phyloP scores from a whole-genome alignment of 2,329 filamentous ascomycete genomes.

The Endoconidiophora polonica region DNA sequence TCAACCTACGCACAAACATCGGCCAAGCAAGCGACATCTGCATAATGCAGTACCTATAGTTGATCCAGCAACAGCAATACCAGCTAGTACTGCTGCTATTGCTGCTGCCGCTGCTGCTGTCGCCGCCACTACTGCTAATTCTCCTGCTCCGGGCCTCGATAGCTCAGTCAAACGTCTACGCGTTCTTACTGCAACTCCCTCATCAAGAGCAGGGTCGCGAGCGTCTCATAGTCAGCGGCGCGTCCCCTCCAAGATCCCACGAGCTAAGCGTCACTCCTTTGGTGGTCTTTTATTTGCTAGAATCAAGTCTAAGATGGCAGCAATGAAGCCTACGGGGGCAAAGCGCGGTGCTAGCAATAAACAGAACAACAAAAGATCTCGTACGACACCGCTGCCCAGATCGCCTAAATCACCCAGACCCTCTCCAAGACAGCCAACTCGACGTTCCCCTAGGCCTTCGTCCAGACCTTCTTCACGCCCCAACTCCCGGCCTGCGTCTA shows the following conservation, averaged over 20 bases:
- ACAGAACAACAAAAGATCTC: no score
- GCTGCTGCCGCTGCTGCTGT: no score
- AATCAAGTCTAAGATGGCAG: slow-evolving; percentile 10
- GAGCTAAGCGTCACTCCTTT: slow-evolving; percentile 6
- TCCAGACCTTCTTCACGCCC: no score
- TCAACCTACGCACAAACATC: slow-evolving; percentile 1
- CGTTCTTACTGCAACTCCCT: background rate
- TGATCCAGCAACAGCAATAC: no score
- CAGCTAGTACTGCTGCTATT: no score
- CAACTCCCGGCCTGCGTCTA: no score
- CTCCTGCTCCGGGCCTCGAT: no score
- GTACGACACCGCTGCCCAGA: background rate
- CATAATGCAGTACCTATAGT: background rate
- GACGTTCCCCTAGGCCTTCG: no score
- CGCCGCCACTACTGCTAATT: no score
- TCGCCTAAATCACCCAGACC: no score
- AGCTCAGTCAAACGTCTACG: background rate
- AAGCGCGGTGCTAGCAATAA: background rate
- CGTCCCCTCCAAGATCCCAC: background rate
- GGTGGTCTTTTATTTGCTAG: slow-evolving; percentile 7
- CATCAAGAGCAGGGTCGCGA: background rate
- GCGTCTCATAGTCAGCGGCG: background rate
- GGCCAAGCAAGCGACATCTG: background rate
- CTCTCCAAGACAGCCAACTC: no score
- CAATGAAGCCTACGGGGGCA: slow-evolving; percentile 1